A percentile compares a stretch with the other conserved stretches of the same genome.
Evolutionary conservation across 306 rosid species (phyloP).

Genomic region (Comarum palustre): DNA sequence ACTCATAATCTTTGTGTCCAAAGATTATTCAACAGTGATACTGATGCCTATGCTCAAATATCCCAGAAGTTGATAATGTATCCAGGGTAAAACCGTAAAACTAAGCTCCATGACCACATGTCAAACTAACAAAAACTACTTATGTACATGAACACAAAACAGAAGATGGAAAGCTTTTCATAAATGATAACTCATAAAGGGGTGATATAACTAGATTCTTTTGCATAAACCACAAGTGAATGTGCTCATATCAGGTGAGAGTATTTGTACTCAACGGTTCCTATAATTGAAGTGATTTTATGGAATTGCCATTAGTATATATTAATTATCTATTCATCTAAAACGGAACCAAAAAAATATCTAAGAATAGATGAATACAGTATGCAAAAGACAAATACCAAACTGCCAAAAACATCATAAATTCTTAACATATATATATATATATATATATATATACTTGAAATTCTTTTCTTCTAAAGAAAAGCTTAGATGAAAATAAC

Average conservation of each 20-base stretch:
- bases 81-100: not conserved
- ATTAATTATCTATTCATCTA: not conserved
- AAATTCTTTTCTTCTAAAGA: not conserved
- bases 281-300: not conserved
- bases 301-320: not conserved
- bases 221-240: not conserved
- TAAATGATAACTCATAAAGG: not conserved
- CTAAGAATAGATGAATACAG: not conserved
- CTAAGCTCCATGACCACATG: not conserved
- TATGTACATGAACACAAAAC: not conserved
- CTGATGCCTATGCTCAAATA: not conserved
- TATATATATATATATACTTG: no score
- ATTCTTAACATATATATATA: no score
- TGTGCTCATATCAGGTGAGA: slow-evolving; percentile 6
- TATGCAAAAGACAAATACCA: slow-evolving; percentile 5
- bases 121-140: not conserved
- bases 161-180: not conserved
- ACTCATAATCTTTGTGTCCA: not conserved
- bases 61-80: not conserved
- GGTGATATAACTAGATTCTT: not conserved
- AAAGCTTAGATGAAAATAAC: not conserved
- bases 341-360: not conserved
- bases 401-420: not conserved
- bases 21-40: not conserved
- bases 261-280: not conserved